phyloP scores from a whole-genome alignment of 2,329 filamentous ascomycete genomes.

The Stemphylium beticola region DNA sequence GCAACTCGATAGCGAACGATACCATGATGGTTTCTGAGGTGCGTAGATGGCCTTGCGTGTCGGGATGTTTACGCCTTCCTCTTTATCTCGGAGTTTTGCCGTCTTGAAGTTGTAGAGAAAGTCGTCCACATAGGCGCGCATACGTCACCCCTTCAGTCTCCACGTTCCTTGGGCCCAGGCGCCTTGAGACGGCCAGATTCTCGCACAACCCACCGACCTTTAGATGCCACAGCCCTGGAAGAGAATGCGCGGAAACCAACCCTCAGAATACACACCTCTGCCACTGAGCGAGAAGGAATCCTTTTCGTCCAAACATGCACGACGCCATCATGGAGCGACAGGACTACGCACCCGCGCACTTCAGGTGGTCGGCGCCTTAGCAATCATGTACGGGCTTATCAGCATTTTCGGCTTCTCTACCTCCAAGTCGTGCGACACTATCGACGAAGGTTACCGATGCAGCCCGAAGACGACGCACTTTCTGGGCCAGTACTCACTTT shows the following conservation, averaged over 20 bases:
- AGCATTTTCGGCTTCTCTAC: constrained; percentile 22
- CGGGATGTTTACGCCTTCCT: not conserved
- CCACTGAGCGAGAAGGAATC: constrained; percentile 42
- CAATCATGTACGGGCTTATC: constrained; percentile 32
- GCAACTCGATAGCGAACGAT: not conserved
- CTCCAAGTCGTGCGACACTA: constrained; percentile 57
- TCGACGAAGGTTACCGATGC: constrained; percentile 68
- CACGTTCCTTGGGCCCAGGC: not conserved
- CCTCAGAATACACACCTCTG: constrained; percentile 35
- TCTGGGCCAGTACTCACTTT: constrained; percentile 91
- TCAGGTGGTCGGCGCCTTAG: constrained; percentile 23
- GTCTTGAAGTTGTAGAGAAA: not conserved
- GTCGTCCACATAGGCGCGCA: not conserved
- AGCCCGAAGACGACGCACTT: constrained; percentile 65
- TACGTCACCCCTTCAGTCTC: constrained; percentile 1
- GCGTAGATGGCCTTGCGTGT: not conserved
- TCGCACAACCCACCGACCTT: not conserved
- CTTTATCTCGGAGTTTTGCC: not conserved
- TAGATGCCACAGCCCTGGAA: constrained; percentile 39
- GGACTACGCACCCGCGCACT: constrained; percentile 23
- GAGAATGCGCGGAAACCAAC: constrained; percentile 31
- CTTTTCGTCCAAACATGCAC: constrained; percentile 23
- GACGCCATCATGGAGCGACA: constrained; percentile 15
- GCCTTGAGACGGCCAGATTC: not conserved
- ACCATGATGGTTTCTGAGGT: not conserved